phyloP scores from a whole-genome alignment of 2,329 filamentous ascomycete genomes.

The Microascus cirrosus region DNA sequence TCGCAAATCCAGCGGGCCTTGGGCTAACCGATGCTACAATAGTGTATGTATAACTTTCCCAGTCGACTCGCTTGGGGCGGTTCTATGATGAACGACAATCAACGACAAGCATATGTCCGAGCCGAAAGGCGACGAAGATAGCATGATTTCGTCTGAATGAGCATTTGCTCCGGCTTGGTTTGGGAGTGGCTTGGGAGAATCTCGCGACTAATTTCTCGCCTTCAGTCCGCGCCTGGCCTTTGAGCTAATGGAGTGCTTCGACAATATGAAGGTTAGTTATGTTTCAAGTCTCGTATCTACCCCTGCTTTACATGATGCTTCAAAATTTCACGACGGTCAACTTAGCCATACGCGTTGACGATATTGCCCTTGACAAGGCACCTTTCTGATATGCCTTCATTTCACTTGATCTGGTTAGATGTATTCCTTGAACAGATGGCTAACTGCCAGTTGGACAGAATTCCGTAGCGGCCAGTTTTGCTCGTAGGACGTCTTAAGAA shows the following conservation, averaged over 20 bases:
- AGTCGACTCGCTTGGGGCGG: neutral
- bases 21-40: constrained; percentile 5
- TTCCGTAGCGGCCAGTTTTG: neutral
- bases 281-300: neutral
- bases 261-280: neutral
- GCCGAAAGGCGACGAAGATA: constrained; percentile 41
- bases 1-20: constrained; percentile 3
- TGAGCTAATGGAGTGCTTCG: neutral
- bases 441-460: constrained; percentile 1
- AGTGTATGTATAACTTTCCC: constrained; percentile 6
- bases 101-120: constrained; percentile 99
- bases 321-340: constrained; percentile 36
- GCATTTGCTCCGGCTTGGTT: neutral
- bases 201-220: neutral
- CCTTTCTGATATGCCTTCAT: constrained; percentile 12
- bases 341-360: constrained; percentile 35
- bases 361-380: constrained; percentile 35
- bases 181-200: neutral
- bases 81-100: constrained; percentile 35
- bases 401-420: neutral
- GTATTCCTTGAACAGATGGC: neutral
- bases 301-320: constrained; percentile 20
- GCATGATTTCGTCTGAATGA: constrained; percentile 7
- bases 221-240: neutral
- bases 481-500: neutral